These are phyloP conservation scores for Candida golubevii DNA, from an alignment of 805 yeast species.

Conservation along the genomic window DNA sequence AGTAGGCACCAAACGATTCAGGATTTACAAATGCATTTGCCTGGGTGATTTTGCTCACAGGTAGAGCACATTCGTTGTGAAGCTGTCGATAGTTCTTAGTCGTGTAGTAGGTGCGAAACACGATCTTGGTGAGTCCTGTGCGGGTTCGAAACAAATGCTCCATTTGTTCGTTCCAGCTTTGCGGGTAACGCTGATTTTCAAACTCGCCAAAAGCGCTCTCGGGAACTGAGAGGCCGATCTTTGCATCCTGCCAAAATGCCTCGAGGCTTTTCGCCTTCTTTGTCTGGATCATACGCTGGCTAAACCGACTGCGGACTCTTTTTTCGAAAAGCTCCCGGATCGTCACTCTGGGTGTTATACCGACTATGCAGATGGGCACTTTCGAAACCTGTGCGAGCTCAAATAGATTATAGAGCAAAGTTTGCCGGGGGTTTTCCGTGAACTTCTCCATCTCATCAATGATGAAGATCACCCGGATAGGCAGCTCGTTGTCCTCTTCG, in stretches of 20 bases:
- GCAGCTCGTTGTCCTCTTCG: conserved; percentile 12
- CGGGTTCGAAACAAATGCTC: conserved; percentile 11
- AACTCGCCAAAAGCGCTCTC: conserved; percentile 16
- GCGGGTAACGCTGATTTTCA: conserved; percentile 20
- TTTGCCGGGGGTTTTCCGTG: conserved; percentile 69
- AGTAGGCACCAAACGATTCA: conserved; percentile 22
- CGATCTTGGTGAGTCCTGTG: conserved; percentile 11
- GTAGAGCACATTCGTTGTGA: conserved; percentile 37
- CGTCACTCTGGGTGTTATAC: conserved; percentile 70
- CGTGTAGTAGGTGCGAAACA: conserved; percentile 49
- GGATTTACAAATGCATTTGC: conserved; percentile 25
- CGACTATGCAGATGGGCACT: conserved; percentile 76
- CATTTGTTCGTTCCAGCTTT: conserved; percentile 45
- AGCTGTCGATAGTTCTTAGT: conserved; percentile 54
- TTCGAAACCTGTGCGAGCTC: conserved; percentile 73
- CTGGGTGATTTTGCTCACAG: conserved; percentile 31
- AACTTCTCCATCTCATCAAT: conserved; percentile 85
- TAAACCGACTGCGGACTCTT: conserved; percentile 84
- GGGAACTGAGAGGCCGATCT: conserved; percentile 32
- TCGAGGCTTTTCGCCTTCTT: conserved; percentile 47
- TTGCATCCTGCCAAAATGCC: conserved; percentile 48
- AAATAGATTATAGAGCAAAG: conserved; percentile 79
- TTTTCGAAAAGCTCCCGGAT: conserved; percentile 82
- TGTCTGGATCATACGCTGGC: conserved; percentile 68
- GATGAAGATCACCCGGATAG: conserved; percentile 64